A percentile compares a stretch with the other conserved stretches of the same genome.
Evolutionary conservation across 106 monocot species (phyloP).

Genomic region (Hemerocallis citrina): DNA sequence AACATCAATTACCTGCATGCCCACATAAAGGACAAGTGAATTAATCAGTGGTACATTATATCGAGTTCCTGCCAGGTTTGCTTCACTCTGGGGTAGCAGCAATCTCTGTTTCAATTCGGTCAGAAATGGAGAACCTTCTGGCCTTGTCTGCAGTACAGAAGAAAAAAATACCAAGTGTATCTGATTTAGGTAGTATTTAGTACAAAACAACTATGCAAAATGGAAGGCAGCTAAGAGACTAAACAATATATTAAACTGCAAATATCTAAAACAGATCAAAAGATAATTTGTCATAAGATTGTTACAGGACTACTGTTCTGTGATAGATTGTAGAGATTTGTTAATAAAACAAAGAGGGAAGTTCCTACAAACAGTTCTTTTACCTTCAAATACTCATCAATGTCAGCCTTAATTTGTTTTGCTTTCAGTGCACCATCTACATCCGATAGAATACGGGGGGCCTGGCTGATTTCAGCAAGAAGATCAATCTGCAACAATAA

Average conservation of each 20-base stretch:
- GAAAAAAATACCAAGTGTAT: not conserved
- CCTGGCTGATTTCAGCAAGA: slow-evolving; percentile 66
- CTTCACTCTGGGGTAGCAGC: slow-evolving; percentile 64
- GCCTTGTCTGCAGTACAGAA: slow-evolving; percentile 41
- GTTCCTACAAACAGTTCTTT: not conserved
- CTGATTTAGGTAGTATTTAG: not conserved
- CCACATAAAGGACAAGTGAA: slow-evolving; percentile 93
- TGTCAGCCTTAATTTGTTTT: slow-evolving; percentile 70
- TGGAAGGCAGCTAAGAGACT: not conserved
- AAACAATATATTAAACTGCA: not conserved
- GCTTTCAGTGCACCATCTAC: slow-evolving; percentile 74
- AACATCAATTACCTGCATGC: slow-evolving; percentile 73
- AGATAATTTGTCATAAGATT: not conserved
- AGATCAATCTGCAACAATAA: slow-evolving; percentile 70
- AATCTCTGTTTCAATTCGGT: slow-evolving; percentile 72
- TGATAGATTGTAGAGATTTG: not conserved
- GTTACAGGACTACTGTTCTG: too few species aligned
- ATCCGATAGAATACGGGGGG: slow-evolving; percentile 86
- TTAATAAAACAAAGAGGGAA: not conserved
- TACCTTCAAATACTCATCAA: slow-evolving; percentile 96
- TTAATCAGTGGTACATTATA: slow-evolving; percentile 93
- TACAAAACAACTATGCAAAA: not conserved
- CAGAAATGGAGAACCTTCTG: slow-evolving; percentile 63
- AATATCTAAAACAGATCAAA: not conserved
- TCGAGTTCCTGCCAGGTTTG: slow-evolving; percentile 61